These are phyloP conservation scores for Vanderwaltozyma yarrowii DNA, from an alignment of 805 yeast genomes.

Conservation along the genomic window DNA sequence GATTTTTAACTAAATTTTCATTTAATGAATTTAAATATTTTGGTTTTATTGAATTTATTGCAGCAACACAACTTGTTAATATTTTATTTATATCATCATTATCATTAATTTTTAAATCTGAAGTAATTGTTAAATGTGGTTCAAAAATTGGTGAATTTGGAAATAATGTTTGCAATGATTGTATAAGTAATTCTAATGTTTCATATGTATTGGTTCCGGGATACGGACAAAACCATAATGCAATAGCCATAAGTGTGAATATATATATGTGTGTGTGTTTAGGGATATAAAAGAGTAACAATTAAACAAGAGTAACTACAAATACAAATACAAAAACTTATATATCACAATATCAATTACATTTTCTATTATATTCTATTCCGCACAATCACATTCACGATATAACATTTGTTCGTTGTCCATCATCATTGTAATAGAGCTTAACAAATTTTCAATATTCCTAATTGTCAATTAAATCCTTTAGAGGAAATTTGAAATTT, in stretches of 20 bases:
- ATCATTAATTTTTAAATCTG: constrained; percentile 42
- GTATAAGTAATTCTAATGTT: constrained; percentile 46
- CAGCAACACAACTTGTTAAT: constrained; percentile 45
- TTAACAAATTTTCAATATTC: no score
- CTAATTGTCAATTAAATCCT: no score
- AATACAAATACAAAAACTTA: no score
- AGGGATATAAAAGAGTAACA: no score
- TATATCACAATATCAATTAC: no score
- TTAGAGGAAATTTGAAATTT: no score
- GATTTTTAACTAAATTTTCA: constrained; percentile 1
- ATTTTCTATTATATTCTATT: no score
- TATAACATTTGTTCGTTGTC: no score
- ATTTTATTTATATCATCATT: constrained; percentile 50
- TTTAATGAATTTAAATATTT: constrained; percentile 9
- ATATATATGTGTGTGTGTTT: not conserved
- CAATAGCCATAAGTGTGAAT: constrained; percentile 32
- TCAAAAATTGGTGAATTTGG: constrained; percentile 59
- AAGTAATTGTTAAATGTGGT: constrained; percentile 70
- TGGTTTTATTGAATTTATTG: constrained; percentile 33
- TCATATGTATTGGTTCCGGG: constrained; percentile 44
- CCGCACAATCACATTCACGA: no score
- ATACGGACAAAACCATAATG: constrained; percentile 72
- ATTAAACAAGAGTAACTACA: no score
- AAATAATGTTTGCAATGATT: constrained; percentile 60
- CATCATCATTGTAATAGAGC: no score